Evolutionary conservation across 148 eudicot genomes (phyloP).

Genomic region (Rhododendron griersonianum): DNA sequence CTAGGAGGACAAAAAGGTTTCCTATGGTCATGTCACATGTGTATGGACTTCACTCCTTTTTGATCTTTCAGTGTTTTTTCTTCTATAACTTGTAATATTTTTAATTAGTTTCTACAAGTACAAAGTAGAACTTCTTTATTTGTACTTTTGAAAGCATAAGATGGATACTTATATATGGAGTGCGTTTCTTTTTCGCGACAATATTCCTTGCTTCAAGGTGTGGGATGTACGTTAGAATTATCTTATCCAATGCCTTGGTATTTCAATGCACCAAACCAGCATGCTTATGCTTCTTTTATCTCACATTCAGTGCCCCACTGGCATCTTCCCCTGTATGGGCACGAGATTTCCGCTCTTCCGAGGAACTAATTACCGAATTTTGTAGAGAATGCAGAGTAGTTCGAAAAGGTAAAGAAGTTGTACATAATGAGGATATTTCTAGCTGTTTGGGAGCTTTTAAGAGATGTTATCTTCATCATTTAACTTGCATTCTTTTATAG

Average conservation of each 20-base stretch:
- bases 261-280: not conserved
- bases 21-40: not conserved
- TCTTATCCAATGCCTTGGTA: not conserved
- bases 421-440: not conserved
- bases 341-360: constrained; percentile 79
- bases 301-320: constrained; percentile 79
- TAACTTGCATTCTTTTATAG: constrained; percentile 26
- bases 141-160: not conserved
- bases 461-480: not conserved
- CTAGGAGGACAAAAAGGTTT: not conserved
- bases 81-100: not conserved
- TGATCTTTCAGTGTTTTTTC: not conserved
- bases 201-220: not conserved
- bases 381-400: constrained; percentile 99
- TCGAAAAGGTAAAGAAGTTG: constrained; percentile 68
- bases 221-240: not conserved
- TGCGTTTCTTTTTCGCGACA: not conserved
- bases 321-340: constrained; percentile 96
- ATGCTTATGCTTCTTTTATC: constrained; percentile 21
- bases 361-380: constrained; percentile 94
- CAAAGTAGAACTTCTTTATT: not conserved
- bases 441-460: constrained; percentile 4
- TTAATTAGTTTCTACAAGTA: no score
- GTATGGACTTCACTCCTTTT: not conserved
- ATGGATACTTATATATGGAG: not conserved